phyloP scores from a whole-genome alignment of 139 green algal species.

The Picochlorum sp. region DNA sequence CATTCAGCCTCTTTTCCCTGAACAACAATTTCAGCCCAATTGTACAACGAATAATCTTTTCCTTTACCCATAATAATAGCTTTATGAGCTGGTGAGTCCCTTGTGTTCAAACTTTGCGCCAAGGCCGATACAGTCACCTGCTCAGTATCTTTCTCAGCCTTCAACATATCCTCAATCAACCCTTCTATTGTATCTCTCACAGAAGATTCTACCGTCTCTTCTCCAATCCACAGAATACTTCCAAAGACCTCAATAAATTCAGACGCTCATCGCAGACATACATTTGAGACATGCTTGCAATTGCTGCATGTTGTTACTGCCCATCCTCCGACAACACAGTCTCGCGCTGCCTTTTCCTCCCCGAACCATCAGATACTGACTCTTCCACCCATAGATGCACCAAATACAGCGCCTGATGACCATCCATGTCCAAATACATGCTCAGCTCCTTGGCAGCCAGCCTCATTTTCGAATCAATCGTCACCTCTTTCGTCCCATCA shows the following conservation, averaged over 20 bases:
- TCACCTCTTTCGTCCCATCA: too few relatives aligned
- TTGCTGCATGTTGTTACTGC: not conserved
- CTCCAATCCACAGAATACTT: conserved; percentile 39
- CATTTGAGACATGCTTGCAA: not conserved
- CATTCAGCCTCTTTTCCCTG: conserved; percentile 29
- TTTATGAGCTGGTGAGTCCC: not conserved
- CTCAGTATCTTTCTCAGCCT: conserved; percentile 14
- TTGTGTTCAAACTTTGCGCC: not conserved
- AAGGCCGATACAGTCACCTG: conserved; percentile 14
- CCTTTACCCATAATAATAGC: not conserved
- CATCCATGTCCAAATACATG: conserved; percentile 1
- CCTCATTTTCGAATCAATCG: too few relatives aligned
- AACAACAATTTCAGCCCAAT: not conserved
- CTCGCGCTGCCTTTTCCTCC: not conserved
- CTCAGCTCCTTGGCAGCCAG: not conserved
- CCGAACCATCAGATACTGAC: too few relatives aligned
- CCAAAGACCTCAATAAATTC: conserved; percentile 38
- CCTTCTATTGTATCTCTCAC: conserved; percentile 33
- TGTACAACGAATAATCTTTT: not conserved
- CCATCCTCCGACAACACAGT: not conserved
- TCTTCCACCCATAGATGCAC: too few relatives aligned
- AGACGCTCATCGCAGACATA: conserved; percentile 49
- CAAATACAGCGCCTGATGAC: not conserved
- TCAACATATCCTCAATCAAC: conserved; percentile 23
- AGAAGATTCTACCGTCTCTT: conserved; percentile 28